Percentiles rank a stretch among this genome's conserved stretches.
Conservation (phyloP, 2,329 filamentous ascomycete species). For the Xylaria sp. region DNA sequence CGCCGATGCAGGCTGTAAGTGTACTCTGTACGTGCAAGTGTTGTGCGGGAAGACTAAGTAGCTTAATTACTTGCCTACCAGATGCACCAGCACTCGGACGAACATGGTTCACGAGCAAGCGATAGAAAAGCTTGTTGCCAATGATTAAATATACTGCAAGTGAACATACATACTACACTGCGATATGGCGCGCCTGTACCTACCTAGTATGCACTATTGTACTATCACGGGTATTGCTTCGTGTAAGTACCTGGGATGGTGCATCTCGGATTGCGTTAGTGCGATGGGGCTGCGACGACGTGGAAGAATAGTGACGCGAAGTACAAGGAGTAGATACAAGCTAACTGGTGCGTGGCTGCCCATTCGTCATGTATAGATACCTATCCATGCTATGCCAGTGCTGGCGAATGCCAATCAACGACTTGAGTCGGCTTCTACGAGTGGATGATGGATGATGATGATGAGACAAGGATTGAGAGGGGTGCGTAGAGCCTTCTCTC, state of each 20-base stretch:
- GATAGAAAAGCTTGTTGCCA: slow-evolving; percentile 14
- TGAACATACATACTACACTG: background rate
- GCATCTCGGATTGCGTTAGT: slow-evolving; percentile 45
- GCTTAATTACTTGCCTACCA: background rate
- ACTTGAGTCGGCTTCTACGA: slow-evolving; percentile 31
- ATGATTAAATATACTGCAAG: background rate
- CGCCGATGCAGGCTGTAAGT: slow-evolving; percentile 37
- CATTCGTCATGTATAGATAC: slow-evolving; percentile 52
- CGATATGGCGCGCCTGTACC: background rate
- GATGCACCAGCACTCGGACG: slow-evolving; percentile 14
- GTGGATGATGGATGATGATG: slow-evolving; percentile 27
- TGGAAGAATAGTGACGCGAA: slow-evolving; percentile 43
- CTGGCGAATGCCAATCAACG: slow-evolving; percentile 28
- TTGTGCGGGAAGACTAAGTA: slow-evolving; percentile 37
- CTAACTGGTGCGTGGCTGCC: slow-evolving; percentile 53
- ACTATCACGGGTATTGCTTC: background rate
- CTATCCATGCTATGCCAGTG: slow-evolving; percentile 33
- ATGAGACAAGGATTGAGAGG: slow-evolving; percentile 8
- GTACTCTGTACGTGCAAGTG: background rate
- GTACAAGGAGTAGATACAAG: slow-evolving; percentile 44
- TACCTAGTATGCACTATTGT: background rate
- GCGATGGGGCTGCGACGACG: slow-evolving; percentile 45
- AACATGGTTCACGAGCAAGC: background rate
- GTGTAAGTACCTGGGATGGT: slow-evolving; percentile 14
- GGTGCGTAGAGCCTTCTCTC: background rate